Conservation (phyloP, 495 filamentous ascomycete species). For the Sphaerosporella brunnea region DNA sequence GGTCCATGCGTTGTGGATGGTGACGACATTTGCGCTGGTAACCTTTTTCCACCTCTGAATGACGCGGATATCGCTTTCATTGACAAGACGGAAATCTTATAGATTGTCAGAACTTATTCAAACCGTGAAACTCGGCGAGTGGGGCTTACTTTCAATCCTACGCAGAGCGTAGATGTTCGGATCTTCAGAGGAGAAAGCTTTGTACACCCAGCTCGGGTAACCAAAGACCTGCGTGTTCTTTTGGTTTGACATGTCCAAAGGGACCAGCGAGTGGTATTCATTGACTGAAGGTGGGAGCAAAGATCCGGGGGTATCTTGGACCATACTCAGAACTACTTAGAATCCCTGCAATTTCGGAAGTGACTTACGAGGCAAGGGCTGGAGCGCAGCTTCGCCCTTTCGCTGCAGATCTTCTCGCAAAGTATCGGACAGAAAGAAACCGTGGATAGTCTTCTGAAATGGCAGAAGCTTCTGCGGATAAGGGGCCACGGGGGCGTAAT, state of each 20-base stretch:
- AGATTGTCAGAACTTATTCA: conserved; percentile 8
- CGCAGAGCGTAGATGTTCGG: conserved; percentile 70
- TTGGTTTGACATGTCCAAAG: conserved; percentile 64
- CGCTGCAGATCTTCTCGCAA: conserved; percentile 75
- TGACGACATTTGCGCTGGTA: conserved; percentile 63
- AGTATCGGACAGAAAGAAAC: conserved; percentile 75
- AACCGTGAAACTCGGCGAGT: not conserved
- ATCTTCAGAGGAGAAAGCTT: conserved; percentile 75
- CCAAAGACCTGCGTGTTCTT: conserved; percentile 62
- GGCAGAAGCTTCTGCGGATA: conserved; percentile 57
- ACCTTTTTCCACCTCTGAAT: conserved; percentile 87
- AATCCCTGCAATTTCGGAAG: not conserved
- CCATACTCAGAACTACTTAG: not conserved
- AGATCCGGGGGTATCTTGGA: conserved; percentile 5
- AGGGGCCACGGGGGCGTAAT: conserved; percentile 76
- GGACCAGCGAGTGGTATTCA: conserved; percentile 75
- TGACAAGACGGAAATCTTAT: conserved; percentile 59
- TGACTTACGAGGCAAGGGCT: conserved; percentile 60
- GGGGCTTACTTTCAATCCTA: conserved; percentile 52
- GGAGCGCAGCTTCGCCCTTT: conserved; percentile 67
- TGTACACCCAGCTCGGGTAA: conserved; percentile 84
- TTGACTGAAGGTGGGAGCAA: conserved; percentile 52
- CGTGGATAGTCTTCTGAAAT: conserved; percentile 69
- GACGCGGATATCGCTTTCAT: conserved; percentile 66
- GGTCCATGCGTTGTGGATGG: conserved; percentile 81